Evolutionary conservation across 768 basidiomycete genomes (phyloP).

Genomic region (Nidula microcarpa): DNA sequence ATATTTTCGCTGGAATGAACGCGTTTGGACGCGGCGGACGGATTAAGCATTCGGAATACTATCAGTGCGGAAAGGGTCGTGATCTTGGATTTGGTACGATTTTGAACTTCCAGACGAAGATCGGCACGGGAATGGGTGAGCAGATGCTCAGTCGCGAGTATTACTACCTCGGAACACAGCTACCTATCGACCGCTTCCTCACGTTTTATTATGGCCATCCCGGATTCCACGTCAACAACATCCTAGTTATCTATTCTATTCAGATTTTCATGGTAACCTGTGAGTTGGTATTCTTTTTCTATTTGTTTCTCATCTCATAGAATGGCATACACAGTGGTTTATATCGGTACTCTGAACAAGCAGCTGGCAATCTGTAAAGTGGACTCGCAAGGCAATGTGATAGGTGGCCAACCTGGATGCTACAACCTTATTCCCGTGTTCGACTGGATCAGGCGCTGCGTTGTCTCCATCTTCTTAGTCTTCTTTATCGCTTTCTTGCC

Average conservation of each 20-base stretch:
- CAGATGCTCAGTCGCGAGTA: slow-evolving; percentile 99
- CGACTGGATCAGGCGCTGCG: slow-evolving; percentile 96
- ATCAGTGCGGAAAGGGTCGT: slow-evolving; percentile 98
- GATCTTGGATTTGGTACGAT: slow-evolving; percentile 99
- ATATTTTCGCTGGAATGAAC: slow-evolving; percentile 99
- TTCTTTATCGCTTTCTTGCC: slow-evolving; percentile 98
- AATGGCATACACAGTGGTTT: slow-evolving; percentile 57
- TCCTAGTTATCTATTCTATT: slow-evolving; percentile 96
- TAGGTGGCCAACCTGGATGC: slow-evolving; percentile 86
- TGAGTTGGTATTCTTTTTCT: slow-evolving; percentile 36
- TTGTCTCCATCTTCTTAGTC: slow-evolving; percentile 97
- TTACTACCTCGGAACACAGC: slow-evolving; percentile 97
- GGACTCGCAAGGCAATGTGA: slow-evolving; percentile 75
- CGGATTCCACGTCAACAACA: slow-evolving; percentile 99
- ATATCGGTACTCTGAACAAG: slow-evolving; percentile 95
- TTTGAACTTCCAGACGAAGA: slow-evolving; percentile 99
- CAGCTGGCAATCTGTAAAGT: slow-evolving; percentile 85
- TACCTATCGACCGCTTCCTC: slow-evolving; percentile 97
- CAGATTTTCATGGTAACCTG: slow-evolving; percentile 96
- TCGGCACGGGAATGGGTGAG: slow-evolving; percentile 99
- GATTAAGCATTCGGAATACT: slow-evolving; percentile 99
- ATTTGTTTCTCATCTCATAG: slow-evolving; percentile 1
- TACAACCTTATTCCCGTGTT: slow-evolving; percentile 97
- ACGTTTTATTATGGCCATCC: slow-evolving; percentile 99
- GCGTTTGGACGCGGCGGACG: slow-evolving; percentile 97